These are phyloP conservation scores for Phialophora tarda DNA, from an alignment of 2,329 filamentous ascomycete genomes.

Conservation along the genomic window DNA sequence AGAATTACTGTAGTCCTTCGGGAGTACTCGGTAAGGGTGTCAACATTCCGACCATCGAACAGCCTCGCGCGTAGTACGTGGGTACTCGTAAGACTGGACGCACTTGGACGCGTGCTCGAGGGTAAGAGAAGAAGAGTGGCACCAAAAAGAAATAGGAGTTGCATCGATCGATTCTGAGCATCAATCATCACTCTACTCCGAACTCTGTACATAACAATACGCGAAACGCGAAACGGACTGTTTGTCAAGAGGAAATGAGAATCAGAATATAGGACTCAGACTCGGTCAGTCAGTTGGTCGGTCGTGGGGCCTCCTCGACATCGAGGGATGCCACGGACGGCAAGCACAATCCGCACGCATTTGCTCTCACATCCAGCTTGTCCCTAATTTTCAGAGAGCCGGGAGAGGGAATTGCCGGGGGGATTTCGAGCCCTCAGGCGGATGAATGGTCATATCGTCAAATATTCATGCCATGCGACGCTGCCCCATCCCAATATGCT, in stretches of 20 bases:
- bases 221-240: neutral
- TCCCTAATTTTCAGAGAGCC: neutral
- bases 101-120: no score
- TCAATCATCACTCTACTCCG: neutral
- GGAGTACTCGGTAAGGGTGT: no score
- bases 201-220: neutral
- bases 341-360: neutral
- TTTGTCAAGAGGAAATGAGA: neutral
- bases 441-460: conserved; percentile 4
- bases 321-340: neutral
- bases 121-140: no score
- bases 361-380: neutral
- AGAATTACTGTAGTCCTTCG: no score
- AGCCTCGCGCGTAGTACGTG: no score
- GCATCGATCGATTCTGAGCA: neutral
- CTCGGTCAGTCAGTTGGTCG: neutral
- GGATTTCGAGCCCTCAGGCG: neutral
- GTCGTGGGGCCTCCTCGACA: neutral
- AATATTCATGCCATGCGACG: neutral
- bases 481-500: neutral
- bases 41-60: no score
- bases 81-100: no score
- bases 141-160: neutral
- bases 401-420: neutral
- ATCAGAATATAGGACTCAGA: neutral